Percentiles rank a stretch among this genome's conserved stretches.
Evolutionary conservation across 2,329 filamentous ascomycete species (phyloP).

Genomic region (Clonostachys solani): DNA sequence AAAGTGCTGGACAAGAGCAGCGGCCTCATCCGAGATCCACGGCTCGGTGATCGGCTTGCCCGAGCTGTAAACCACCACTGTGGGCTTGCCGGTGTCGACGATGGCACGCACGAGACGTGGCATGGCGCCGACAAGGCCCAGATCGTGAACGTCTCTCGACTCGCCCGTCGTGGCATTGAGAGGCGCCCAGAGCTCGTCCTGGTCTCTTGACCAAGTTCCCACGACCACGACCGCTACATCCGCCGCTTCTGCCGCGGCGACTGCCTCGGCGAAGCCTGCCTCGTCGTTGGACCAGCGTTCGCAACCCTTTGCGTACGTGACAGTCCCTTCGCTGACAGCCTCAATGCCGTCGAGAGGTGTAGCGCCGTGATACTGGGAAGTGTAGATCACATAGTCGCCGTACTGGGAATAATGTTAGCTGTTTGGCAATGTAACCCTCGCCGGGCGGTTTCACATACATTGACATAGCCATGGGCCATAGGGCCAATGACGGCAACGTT

Average conservation of each 20-base stretch:
- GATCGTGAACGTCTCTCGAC: conserved; percentile 61
- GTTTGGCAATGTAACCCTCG: not conserved
- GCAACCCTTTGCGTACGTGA: conserved; percentile 66
- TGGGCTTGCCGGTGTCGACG: conserved; percentile 62
- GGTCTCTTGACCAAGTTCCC: conserved; percentile 72
- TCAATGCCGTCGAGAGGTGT: conserved; percentile 68
- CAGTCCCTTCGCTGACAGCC: conserved; percentile 50
- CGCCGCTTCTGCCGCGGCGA: conserved; percentile 60
- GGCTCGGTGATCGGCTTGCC: conserved; percentile 71
- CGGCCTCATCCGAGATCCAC: conserved; percentile 63
- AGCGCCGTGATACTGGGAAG: conserved; percentile 51
- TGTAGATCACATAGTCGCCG: conserved; percentile 69
- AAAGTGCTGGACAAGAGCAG: conserved; percentile 69
- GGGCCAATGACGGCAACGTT: conserved; percentile 71
- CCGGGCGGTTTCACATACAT: conserved; percentile 35
- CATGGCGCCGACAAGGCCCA: conserved; percentile 69
- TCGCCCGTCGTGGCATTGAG: conserved; percentile 73
- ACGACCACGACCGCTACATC: conserved; percentile 72
- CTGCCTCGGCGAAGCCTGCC: conserved; percentile 61
- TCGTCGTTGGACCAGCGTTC: conserved; percentile 70
- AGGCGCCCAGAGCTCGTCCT: conserved; percentile 64
- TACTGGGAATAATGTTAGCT: conserved; percentile 31
- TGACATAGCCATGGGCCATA: conserved; percentile 69
- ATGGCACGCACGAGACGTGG: conserved; percentile 62
- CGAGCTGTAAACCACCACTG: conserved; percentile 62